Evolutionary conservation across 2,329 filamentous ascomycete genomes (phyloP), one percentile per base, ranked within the genome.

Genomic region (Penicillium italicum): DNA sequence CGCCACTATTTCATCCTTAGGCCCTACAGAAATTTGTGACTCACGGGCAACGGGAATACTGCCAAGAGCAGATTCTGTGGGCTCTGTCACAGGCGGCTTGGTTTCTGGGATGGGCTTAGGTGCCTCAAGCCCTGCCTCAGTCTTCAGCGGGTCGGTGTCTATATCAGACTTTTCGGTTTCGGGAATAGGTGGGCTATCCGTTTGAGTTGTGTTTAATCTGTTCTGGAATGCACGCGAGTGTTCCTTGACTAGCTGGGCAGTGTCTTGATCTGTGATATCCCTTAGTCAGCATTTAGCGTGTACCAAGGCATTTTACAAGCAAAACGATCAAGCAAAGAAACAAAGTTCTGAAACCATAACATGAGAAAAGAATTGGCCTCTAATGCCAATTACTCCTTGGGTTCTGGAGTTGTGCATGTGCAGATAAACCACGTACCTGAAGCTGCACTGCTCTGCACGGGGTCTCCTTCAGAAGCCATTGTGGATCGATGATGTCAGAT

Each of bases 391-490:
- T 55, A 28, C 9, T 16, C 34, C 38, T 48, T 5, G 16, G 11
- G 24, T 38, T 31, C 4, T 14, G 2, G 12, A 38, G 3, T 14
- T 22, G 11, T 5, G 16, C 16, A 20, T 26, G 5, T n/a, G 14
- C 11, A 28, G 36, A 36, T 30, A 53, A 33, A 67, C 64, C 18
- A 45, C 48, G 26, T 69, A 72, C 70, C 67, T 50, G 60, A 42
- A 50, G 51, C 55, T 45, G 55, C 16, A 53, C 60, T 44, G 38
- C 41, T 60, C 37, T 61, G 51, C 40, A 37, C 44, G 34, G 47
- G 41, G 33, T 49, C 55, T 31, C 47, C 51, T 55, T 67, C 62
- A 47, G 62, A 62, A 52, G 68, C 59, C 70, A 72, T 72, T 53
- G 48, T 63, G 53, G 42, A 59, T 60, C 48, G 58, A 61, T 61